phyloP scores from a whole-genome alignment of 2,329 filamentous ascomycete species.

The Rugonectria rugulosa region DNA sequence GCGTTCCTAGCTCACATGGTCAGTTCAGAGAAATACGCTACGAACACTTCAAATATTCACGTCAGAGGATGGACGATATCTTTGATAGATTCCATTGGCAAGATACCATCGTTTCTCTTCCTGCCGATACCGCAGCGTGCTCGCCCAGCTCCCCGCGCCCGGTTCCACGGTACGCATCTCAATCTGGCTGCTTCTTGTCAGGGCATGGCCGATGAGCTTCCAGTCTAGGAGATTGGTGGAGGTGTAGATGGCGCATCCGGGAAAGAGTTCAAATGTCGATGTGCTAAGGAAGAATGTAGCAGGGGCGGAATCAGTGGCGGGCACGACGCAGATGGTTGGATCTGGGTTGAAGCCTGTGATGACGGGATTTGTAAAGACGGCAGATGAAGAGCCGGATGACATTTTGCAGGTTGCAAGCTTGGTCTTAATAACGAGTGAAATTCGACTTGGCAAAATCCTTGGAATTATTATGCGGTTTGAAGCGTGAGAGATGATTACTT shows the following conservation, averaged over 20 bases:
- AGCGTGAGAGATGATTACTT: not conserved
- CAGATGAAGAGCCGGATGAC: not conserved
- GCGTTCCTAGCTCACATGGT: slow-evolving; percentile 41
- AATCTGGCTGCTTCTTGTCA: slow-evolving; percentile 58
- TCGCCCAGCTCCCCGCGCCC: slow-evolving; percentile 58
- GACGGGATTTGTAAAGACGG: slow-evolving; percentile 58
- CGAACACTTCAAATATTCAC: slow-evolving; percentile 20
- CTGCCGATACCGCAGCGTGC: slow-evolving; percentile 54
- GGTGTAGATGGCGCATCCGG: slow-evolving; percentile 67
- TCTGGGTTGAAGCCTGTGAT: slow-evolving; percentile 69
- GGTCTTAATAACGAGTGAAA: not conserved
- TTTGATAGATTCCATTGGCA: slow-evolving; percentile 53
- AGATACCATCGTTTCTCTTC: slow-evolving; percentile 54
- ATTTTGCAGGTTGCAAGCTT: slow-evolving; percentile 14
- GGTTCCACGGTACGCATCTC: slow-evolving; percentile 61
- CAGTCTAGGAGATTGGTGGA: slow-evolving; percentile 61
- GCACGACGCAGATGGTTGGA: slow-evolving; percentile 56
- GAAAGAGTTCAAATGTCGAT: slow-evolving; percentile 69
- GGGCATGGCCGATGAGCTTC: slow-evolving; percentile 59
- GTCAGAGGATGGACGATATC: slow-evolving; percentile 49
- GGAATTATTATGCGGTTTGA: no score
- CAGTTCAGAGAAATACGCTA: not conserved
- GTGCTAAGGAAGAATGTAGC: slow-evolving; percentile 64
- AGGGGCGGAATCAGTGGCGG: slow-evolving; percentile 38
- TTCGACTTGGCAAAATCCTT: not conserved